Conservation (phyloP, 768 basidiomycete species). For the Rubroboletus pulcherrimus region DNA sequence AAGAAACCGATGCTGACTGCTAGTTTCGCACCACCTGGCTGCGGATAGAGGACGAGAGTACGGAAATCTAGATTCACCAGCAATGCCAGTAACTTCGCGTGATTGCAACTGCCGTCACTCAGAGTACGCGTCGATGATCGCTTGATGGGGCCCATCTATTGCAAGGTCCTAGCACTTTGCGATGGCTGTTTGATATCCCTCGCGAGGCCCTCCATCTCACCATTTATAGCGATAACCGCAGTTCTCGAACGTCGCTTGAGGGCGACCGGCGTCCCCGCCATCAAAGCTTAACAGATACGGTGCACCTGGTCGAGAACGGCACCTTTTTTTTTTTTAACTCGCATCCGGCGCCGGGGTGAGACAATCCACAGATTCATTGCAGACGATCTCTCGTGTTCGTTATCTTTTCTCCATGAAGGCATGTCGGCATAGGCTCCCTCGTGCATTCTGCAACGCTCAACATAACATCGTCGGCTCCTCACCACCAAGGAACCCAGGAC, state of each 20-base stretch:
- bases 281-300: not conserved
- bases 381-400: not conserved
- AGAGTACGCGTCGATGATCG: conserved; percentile 2
- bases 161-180: conserved; percentile 1
- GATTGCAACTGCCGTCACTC: conserved; percentile 3
- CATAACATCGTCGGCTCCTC: conserved; percentile 2
- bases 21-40: not conserved
- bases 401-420: conserved; percentile 5
- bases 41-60: not conserved
- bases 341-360: not conserved
- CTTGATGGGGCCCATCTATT: conserved; percentile 5
- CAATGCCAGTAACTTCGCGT: not conserved
- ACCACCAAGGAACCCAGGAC: not conserved
- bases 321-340: not conserved
- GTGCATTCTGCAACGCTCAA: not conserved
- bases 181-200: not conserved
- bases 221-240: not conserved
- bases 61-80: not conserved
- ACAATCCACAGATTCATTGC: conserved; percentile 5
- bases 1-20: not conserved
- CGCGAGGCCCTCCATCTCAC: not conserved
- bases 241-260: conserved; percentile 1
- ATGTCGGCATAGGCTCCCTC: conserved; percentile 11
- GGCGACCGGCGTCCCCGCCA: not conserved
- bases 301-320: not conserved